Base-by-base conservation (phyloP, 1,284 basidiomycete genomes). In the Tranzscheliella williamsii region DNA sequence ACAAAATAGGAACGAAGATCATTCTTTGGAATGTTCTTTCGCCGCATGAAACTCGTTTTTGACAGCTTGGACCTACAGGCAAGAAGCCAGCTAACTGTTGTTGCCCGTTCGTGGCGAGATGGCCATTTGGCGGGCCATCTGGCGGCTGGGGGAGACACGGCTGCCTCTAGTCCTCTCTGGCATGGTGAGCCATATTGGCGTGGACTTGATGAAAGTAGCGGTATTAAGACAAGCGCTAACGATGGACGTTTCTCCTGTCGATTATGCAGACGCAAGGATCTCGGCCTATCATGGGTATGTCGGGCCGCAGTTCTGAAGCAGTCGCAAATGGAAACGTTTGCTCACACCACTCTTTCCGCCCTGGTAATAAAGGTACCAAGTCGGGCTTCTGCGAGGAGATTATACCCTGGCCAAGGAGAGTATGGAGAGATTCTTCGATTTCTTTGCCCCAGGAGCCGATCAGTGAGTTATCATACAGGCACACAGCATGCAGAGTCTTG, bases 381-480 rank as follows among this genome's bases (percentile, higher is more conserved):
- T 54, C 11, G 61, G 55, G 16, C 35, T 64, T 9, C 40, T 54
- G 11, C 47, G 55, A 27, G 55, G 61, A 18, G 61, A 64, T 36
- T 64, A 60, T 22, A 26, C 37, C 6, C 38, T 43, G 36, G 51
- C 61, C 1, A 64, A 64, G 33, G 55, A 60, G 40, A 64, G 52
- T 31, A 64, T 64, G 61, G 55, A 64, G 22, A 51, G 38, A 24
- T 60, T 58, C 30, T 64, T 64, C 24, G 61, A 64, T 40, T 64
- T 58, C 41, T 58, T 54, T 27, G 47, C 61, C 5, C 61, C 61
- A 5, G 61, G 61, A 12, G 46, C 60, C n/a, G 60, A 63, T 29
- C 50, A 32, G 35, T 37, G 22, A 37, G 35, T 37, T 9, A 5
- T 8, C 8, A 13, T 18, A n/a, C 15, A 7, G 30, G 26, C n/a